Evolutionary conservation across 805 yeast genomes (phyloP).

Genomic region (Jamesozyma spencerorum): DNA sequence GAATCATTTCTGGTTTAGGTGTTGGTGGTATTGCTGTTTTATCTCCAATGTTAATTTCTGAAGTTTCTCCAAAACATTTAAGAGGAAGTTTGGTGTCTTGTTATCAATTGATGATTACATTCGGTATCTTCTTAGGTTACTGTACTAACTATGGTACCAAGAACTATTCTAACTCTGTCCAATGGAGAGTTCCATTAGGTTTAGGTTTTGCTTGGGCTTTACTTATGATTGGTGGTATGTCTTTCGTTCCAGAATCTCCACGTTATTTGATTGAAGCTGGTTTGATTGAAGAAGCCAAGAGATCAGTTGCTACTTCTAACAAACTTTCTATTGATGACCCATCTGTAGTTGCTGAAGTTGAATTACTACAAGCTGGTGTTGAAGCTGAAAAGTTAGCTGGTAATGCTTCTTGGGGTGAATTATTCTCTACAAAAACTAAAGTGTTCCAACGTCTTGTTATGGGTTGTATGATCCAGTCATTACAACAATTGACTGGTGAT

Average conservation of each 20-base stretch:
- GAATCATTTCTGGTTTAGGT: conserved; percentile 61
- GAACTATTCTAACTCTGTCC: conserved; percentile 51
- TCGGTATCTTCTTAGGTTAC: conserved; percentile 69
- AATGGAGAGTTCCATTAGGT: conserved; percentile 68
- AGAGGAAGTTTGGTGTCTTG: conserved; percentile 65
- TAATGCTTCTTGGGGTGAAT: conserved; percentile 54
- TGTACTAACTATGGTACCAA: conserved; percentile 64
- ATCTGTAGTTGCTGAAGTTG: conserved; percentile 46
- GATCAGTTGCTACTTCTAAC: conserved; percentile 49
- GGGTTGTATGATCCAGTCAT: conserved; percentile 48
- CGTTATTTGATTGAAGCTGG: conserved; percentile 50
- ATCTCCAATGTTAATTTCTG: conserved; percentile 59
- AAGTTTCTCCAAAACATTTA: conserved; percentile 31
- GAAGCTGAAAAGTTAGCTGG: conserved; percentile 54
- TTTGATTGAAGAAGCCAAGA: conserved; percentile 51
- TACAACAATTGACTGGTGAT: conserved; percentile 59
- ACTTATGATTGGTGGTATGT: conserved; percentile 30
- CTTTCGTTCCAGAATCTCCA: conserved; percentile 64
- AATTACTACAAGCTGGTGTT: conserved; percentile 52
- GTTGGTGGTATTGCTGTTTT: conserved; percentile 71
- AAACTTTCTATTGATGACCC: conserved; percentile 46
- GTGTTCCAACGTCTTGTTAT: conserved; percentile 37
- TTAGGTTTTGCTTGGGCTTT: conserved; percentile 41
- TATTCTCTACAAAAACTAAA: conserved; percentile 59
- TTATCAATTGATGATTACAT: conserved; percentile 60